Conservation (phyloP, 495 filamentous ascomycete species). For the Glarea lozoyensis region DNA sequence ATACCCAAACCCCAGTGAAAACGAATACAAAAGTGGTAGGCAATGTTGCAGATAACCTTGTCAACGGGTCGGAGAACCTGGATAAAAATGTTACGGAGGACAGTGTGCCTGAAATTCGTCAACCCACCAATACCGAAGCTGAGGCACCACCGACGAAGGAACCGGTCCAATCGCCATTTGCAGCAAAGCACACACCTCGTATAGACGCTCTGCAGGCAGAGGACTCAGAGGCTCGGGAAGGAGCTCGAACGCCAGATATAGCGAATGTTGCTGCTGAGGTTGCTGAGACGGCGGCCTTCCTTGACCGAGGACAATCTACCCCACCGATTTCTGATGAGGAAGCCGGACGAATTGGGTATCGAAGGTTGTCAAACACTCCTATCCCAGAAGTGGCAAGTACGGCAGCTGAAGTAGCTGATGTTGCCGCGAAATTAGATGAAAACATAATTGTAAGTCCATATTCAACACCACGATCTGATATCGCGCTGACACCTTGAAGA, state of each 20-base stretch:
- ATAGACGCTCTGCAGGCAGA: constrained; percentile 9
- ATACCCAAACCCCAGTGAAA: neutral
- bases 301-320: constrained; percentile 18
- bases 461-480: neutral
- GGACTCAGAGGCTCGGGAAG: neutral
- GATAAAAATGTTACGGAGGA: neutral
- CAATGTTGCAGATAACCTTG: neutral
- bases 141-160: neutral
- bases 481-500: too few relatives aligned
- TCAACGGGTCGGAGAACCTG: neutral
- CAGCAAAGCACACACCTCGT: neutral
- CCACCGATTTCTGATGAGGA: constrained; percentile 23
- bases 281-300: constrained; percentile 21
- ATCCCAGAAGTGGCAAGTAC: constrained; percentile 31
- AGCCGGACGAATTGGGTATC: constrained; percentile 22
- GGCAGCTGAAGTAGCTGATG: constrained; percentile 40
- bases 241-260: constrained; percentile 7
- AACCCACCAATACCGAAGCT: neutral
- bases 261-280: constrained; percentile 29
- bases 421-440: constrained; percentile 24
- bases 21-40: neutral
- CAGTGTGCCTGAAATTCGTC: neutral
- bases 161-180: neutral
- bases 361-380: constrained; percentile 24
- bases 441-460: constrained; percentile 8